Base-by-base conservation (phyloP, 352 stramenopile species). In the Phytophthora hibernalis region DNA sequence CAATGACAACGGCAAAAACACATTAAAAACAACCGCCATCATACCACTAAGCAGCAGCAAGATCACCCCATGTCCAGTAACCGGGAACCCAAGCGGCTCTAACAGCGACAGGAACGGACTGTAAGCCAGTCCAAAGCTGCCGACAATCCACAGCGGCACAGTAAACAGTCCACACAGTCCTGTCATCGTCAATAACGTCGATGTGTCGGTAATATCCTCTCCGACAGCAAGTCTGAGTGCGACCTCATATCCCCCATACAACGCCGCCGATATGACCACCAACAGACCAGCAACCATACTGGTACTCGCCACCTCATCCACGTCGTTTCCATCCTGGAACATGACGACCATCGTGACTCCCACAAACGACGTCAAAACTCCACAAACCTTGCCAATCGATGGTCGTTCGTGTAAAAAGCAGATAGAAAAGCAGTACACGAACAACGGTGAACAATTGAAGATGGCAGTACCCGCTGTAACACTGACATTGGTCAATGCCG, bases 381-480 rank as follows among this genome's bases (percentile, higher is more conserved):
- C 76, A 18, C 57, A 65, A 15, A 86, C 47, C 48, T 90, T 88
- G 26, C 64, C 57, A 10, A 70, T 16, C 16, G 63, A 63, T 24
- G 79, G n/a, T 28, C 71, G 57, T 48, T 90, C 81, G 52, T 72
- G 58, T 38, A 90, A 47, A 1, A 86, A 76, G 60, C 79, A 90
- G 40, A 90, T 76, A 8, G 81, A 90, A 55, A 90, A 90, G 64
- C 74, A 86, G 71, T 87, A 90, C 6, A 90, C 81, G 54, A 90
- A 88, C 11, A 90, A 66, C 28, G 81, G 81, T 15, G 79, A 81
- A 54, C 69, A 77, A 56, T 87, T 90, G 77, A 84, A 87, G 56
- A 90, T 85, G 10, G 79, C 77, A 0, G 72, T 77, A 22, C 78
- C 79, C 2, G 76, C 73, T 8, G 72, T 70, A 10, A 88, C 79